Conservation (phyloP, 1,284 basidiomycete genomes). For the Pyrrhoderma lamaoense region DNA sequence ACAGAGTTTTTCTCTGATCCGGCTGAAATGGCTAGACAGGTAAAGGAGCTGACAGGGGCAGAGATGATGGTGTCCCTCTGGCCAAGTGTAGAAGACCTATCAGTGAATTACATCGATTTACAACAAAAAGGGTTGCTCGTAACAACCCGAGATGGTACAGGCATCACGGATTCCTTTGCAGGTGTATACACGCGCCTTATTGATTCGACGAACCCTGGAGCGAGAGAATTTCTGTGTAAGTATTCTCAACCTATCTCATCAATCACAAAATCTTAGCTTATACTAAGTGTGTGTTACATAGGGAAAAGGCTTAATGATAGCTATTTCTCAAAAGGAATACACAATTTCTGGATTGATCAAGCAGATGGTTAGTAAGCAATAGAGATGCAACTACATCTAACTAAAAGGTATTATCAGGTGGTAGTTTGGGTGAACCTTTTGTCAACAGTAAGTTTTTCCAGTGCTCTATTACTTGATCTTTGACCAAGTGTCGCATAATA, state of each 20-base stretch:
- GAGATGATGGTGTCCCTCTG: constrained; percentile 39
- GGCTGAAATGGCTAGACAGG: constrained; percentile 31
- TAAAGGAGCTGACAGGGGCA: constrained; percentile 36
- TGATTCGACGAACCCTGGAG: constrained; percentile 24
- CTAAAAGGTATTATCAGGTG: constrained; percentile 23
- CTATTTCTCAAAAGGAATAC: constrained; percentile 36
- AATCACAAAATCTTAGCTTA: not conserved
- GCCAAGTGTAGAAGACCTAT: constrained; percentile 36
- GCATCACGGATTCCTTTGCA: constrained; percentile 33
- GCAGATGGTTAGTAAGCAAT: constrained; percentile 28
- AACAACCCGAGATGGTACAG: constrained; percentile 34
- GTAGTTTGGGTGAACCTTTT: constrained; percentile 33
- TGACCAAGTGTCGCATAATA: not conserved
- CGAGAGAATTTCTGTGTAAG: constrained; percentile 22
- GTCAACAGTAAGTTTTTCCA: constrained; percentile 32
- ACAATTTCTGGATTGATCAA: constrained; percentile 39
- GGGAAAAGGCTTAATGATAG: constrained; percentile 36
- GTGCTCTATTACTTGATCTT: not conserved
- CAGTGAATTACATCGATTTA: constrained; percentile 31
- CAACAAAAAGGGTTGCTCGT: constrained; percentile 32
- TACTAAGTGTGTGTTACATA: constrained; percentile 14
- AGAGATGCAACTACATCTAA: not conserved
- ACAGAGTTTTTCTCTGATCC: constrained; percentile 34
- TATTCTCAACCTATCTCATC: not conserved
- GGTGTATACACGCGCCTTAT: constrained; percentile 34